Evolutionary conservation across 2,329 filamentous ascomycete genomes (phyloP), one percentile per base, ranked within the genome.

Genomic region (Colletotrichum endophyticum): DNA sequence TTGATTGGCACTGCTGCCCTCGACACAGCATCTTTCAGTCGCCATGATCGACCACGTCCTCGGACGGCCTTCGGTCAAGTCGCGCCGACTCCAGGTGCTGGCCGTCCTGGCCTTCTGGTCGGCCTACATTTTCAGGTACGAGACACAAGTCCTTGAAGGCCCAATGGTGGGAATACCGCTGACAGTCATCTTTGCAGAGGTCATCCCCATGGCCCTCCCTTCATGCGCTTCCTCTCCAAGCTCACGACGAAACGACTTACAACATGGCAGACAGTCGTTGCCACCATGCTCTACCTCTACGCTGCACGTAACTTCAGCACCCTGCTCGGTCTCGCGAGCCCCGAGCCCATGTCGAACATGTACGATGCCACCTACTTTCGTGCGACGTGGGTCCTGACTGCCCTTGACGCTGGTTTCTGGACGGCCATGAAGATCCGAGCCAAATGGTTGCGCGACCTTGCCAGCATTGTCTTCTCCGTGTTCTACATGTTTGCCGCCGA

Each of bases 371-470:
- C 95, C 32, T 99, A 98, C 87, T 99, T 98, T 84, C 94, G 97
- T 66, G 97, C 97, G 72, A 99, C 97, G 83, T 99, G 97, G 97
- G 92, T 99, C 19, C 93, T 97, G 70, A 99, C 97, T 0, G 97
- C 96, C 0, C 87, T 99, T 77, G 97, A 99, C 81, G 97, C 97
- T 8, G 97, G 97, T 2, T 99, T 98, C 85, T 99, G 97, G 97
- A 98, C 96, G 0, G 97, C 97, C 39, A 99, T 99, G 97, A 94
- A 93, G 81, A 96, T 99, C 78, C 92, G 91, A 64, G 84, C 83
- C 69, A 96, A 94, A 81, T 96, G 95, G 92, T 80, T 98, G 57
- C 91, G 96, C 53, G 96, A 99, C 83, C 83, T 98, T 16, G 92
- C 94, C 12, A 96, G 95, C 82, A 89, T 99, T 25, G 88, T 95